Percentiles rank a stretch among this genome's conserved stretches.
phyloP scores from a whole-genome alignment of 1,284 basidiomycete genomes.

The Bondarzewia mesenterica region DNA sequence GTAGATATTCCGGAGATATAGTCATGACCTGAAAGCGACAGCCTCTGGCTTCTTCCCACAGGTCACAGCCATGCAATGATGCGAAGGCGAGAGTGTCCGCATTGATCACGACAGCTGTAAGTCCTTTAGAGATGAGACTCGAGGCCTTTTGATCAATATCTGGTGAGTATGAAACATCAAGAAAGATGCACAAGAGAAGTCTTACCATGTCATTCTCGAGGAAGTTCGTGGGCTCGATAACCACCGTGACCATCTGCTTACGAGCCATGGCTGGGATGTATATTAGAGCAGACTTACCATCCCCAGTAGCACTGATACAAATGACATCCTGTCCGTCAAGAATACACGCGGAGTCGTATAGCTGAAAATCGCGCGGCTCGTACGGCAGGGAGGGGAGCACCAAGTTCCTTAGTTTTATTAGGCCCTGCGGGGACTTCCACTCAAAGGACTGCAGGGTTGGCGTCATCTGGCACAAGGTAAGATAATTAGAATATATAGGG shows the following conservation, averaged over 20 bases:
- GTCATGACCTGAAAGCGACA: slow-evolving; percentile 1
- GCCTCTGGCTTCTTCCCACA: slow-evolving; percentile 8
- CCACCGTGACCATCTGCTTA: slow-evolving; percentile 4
- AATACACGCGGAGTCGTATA: slow-evolving; percentile 3
- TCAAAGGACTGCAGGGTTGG: background rate
- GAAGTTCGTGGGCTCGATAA: slow-evolving; percentile 10
- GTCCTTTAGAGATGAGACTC: background rate
- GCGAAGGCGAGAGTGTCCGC: slow-evolving; percentile 1
- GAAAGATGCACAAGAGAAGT: background rate
- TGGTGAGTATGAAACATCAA: background rate
- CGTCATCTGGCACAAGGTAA: background rate
- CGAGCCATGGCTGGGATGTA: slow-evolving; percentile 8
- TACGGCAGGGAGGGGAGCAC: background rate
- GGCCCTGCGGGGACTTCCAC: slow-evolving; percentile 5
- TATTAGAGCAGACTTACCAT: slow-evolving; percentile 10
- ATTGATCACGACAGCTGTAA: background rate
- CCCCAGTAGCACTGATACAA: slow-evolving; percentile 9
- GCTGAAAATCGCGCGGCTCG: background rate
- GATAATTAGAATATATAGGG: background rate
- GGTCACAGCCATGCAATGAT: background rate
- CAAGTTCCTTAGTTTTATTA: background rate
- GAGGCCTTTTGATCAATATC: background rate
- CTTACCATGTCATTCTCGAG: slow-evolving; percentile 11
- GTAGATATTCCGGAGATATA: background rate
- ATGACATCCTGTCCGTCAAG: slow-evolving; percentile 5